Base-by-base conservation (phyloP, 2,329 filamentous ascomycete genomes). In the Cytospora schulzeri region DNA sequence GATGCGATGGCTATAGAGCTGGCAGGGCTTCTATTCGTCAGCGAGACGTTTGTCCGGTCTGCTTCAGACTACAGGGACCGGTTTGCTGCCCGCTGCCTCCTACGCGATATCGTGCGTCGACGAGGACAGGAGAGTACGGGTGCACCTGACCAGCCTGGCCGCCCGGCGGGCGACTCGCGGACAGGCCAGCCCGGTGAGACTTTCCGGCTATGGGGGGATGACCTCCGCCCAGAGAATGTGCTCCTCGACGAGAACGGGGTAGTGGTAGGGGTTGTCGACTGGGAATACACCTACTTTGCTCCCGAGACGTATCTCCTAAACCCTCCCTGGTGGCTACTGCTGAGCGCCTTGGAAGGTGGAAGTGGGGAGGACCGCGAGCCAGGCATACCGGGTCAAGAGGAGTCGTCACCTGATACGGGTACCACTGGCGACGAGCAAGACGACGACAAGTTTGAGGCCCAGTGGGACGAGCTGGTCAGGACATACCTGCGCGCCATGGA, bases 11-110 rank as follows among this genome's bases (percentile, higher is more conserved):
- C 79, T 9, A 69, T 76, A 60, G 73, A 80, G 31, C 68, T 79
- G 38, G 60, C 64, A 11, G 77, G 80, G 52, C 67, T 80, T 4
- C 60, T 58, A 17, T 72, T 72, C 26, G 78, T 81, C 63, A 71
- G 72, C 15, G 79, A 80, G 60, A 73, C 78, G 64, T 73, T 73
- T 29, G 69, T 77, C 9, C 66, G 72, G 2, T 73, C 70, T 3
- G 69, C 70, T 11, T 71, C 72, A n/a, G 72, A 73, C 63, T 71
- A 72, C 35, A 62, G 72, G 1, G 71, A 72, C n/a, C 75, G 74
- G 50, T 77, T 73, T 57, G 68, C 75, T 19, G 75, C 73, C n/a
- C 73, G 75, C 22, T 69, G 71, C 24, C 68, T 76, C 1, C 75
- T 77, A 52, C 71, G 72, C 17, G 26, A 57, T 22, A 29, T 22